phyloP scores from a whole-genome alignment of 768 basidiomycete species.

The Lactifluus hygrophoroides region DNA sequence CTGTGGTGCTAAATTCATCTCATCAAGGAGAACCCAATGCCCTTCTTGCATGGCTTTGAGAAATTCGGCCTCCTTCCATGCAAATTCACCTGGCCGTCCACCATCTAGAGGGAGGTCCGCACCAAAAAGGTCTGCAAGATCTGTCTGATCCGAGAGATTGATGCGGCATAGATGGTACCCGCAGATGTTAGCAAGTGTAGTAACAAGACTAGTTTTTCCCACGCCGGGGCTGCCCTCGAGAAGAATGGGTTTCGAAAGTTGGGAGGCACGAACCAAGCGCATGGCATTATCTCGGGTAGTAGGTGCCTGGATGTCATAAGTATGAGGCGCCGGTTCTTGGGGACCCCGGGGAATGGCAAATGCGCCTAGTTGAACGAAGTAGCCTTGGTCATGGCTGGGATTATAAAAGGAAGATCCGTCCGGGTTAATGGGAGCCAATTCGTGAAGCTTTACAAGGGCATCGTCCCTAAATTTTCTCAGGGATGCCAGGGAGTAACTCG shows the following conservation, averaged over 20 bases:
- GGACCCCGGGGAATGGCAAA: constrained; percentile 66
- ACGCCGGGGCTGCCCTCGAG: constrained; percentile 98
- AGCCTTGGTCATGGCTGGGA: constrained; percentile 29
- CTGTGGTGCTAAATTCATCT: constrained; percentile 98
- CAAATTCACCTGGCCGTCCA: constrained; percentile 84
- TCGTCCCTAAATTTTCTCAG: constrained; percentile 55
- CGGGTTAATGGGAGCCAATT: constrained; percentile 42
- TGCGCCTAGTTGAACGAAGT: constrained; percentile 52
- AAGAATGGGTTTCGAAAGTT: constrained; percentile 83
- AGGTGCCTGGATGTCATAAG: constrained; percentile 80
- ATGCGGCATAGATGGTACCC: constrained; percentile 83
- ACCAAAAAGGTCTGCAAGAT: constrained; percentile 92
- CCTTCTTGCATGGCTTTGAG: constrained; percentile 89
- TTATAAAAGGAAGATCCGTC: constrained; percentile 23
- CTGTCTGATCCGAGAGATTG: constrained; percentile 97
- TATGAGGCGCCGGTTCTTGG: constrained; percentile 26
- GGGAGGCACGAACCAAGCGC: constrained; percentile 84
- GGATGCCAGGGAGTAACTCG: constrained; percentile 51
- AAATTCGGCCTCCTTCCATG: constrained; percentile 97
- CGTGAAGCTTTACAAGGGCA: constrained; percentile 45
- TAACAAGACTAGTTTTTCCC: constrained; percentile 90
- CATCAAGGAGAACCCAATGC: constrained; percentile 95
- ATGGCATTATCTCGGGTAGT: constrained; percentile 83
- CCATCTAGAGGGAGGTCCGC: constrained; percentile 94
- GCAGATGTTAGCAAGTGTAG: constrained; percentile 73